Base-by-base conservation (phyloP, 2,329 filamentous ascomycete genomes). In the Clarireedia sp. region DNA sequence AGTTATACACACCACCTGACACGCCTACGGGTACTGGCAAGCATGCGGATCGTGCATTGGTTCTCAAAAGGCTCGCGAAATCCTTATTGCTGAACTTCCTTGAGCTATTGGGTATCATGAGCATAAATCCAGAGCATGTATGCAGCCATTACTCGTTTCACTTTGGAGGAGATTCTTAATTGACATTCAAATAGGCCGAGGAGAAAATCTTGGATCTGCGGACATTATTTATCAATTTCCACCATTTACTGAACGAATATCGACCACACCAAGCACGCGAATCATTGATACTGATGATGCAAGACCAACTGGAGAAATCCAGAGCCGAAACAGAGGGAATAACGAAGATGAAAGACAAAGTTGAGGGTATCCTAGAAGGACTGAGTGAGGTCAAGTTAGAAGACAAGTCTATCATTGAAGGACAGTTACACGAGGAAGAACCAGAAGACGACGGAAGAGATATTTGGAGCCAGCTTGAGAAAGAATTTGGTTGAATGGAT, bases 191-290 rank as follows among this genome's bases (percentile, higher is more conserved):
- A 43, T 63, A 86, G 68, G 86, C 83, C 51, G 75, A 80, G 24
- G 78, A 82, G 43, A 95, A 95, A 68, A 78, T 92, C 46, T 76
- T 82, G 45, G 87, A 97, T 69, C 72, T 99, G 33, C 80, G 87
- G 64, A 90, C 86, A 16, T 74, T 97, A 26, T 86, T 95, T 60
- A 85, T 92, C 70, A 97, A 97, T 70, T 87, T 95, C 66, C 90
- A 96, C 71, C 89, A 95, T 66, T 79, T 96, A 53, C 83, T 97
- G 62, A 99, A 99, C 70, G 86, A 95, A 70, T 97, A 96, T 72
- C 81, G 92, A 33, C 91, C 91, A 9, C 91, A 96, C 69, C 92
- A 97, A 73, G 90, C 91, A 23, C 76, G 92, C 45, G 91, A 96
- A 73, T 90, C 86, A 26, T 75, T 95, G 56, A 95, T 96, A 33